Conservation (phyloP, 495 filamentous ascomycete genomes). For the Entonaema liquescens region DNA sequence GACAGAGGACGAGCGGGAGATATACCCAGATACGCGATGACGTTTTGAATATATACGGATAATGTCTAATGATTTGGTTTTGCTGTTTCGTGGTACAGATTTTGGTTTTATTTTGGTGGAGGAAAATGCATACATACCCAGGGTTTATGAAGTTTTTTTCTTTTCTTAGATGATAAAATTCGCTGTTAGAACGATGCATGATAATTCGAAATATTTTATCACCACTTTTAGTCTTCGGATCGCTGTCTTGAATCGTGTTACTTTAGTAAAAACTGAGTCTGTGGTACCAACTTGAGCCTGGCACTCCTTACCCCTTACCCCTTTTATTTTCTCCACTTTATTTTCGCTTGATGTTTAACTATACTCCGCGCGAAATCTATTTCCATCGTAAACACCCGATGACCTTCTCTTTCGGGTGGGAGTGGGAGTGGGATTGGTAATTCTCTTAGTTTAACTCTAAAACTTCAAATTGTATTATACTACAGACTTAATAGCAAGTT, state of each 20-base stretch:
- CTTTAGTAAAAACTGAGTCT: neutral
- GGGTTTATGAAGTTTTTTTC: neutral
- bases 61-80: conserved; percentile 29
- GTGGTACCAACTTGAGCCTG: neutral
- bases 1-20: conserved; percentile 7
- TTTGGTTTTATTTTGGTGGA: conserved; percentile 2
- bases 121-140: neutral
- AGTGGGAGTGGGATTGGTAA: too few relatives aligned
- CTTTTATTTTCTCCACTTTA: too few relatives aligned
- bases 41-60: conserved; percentile 3
- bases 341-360: too few relatives aligned
- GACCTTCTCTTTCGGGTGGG: too few relatives aligned
- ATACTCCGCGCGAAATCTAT: too few relatives aligned
- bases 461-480: too few relatives aligned
- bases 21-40: conserved; percentile 27
- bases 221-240: neutral
- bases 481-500: too few relatives aligned
- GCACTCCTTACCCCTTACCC: neutral
- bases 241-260: neutral
- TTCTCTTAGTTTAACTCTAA: too few relatives aligned
- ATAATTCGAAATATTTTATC: neutral
- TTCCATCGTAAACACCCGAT: too few relatives aligned
- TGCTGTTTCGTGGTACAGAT: too few relatives aligned
- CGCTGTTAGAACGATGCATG: neutral
- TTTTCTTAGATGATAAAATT: neutral